These are phyloP conservation scores for Asterochloris sp. DNA, from an alignment of 139 green algal species.

Conservation along the genomic window DNA sequence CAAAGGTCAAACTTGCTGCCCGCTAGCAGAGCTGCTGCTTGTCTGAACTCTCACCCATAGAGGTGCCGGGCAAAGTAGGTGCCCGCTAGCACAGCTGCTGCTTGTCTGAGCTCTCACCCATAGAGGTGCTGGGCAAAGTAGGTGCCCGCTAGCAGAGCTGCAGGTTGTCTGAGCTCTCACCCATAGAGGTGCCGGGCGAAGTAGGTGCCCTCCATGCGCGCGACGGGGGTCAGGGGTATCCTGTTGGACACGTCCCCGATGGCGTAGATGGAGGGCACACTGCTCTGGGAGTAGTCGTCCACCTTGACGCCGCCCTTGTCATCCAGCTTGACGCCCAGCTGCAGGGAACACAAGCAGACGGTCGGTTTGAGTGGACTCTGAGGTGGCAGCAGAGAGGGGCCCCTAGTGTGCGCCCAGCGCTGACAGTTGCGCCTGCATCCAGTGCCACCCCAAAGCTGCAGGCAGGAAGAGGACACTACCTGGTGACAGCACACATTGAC, in stretches of 20 bases:
- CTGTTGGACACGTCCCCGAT: slow-evolving; percentile 95
- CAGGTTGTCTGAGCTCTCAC: slow-evolving; percentile 32
- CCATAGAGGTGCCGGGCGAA: slow-evolving; percentile 82
- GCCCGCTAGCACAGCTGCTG: no score
- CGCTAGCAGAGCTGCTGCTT: no score
- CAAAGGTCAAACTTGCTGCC: no score
- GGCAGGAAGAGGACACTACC: not conserved
- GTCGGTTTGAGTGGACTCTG: not conserved
- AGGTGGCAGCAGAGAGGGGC: no score
- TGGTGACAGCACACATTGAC: no score
- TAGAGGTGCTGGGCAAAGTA: slow-evolving; percentile 80
- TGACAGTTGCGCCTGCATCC: not conserved
- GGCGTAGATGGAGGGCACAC: slow-evolving; percentile 82
- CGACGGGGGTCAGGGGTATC: slow-evolving; percentile 77
- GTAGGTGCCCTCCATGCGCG: slow-evolving; percentile 95
- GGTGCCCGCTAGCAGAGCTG: slow-evolving; percentile 95
- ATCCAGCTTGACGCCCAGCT: slow-evolving; percentile 62
- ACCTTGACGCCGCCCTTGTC: slow-evolving; percentile 62
- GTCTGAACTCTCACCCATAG: no score
- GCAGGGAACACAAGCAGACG: not conserved
- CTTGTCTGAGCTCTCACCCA: no score
- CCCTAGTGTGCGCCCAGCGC: no score
- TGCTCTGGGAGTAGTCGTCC: slow-evolving; percentile 79
- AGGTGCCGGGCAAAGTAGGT: no score
- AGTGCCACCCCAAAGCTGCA: no score